Conservation (phyloP, 768 basidiomycete genomes). For the Asterophora lycoperdoides region DNA sequence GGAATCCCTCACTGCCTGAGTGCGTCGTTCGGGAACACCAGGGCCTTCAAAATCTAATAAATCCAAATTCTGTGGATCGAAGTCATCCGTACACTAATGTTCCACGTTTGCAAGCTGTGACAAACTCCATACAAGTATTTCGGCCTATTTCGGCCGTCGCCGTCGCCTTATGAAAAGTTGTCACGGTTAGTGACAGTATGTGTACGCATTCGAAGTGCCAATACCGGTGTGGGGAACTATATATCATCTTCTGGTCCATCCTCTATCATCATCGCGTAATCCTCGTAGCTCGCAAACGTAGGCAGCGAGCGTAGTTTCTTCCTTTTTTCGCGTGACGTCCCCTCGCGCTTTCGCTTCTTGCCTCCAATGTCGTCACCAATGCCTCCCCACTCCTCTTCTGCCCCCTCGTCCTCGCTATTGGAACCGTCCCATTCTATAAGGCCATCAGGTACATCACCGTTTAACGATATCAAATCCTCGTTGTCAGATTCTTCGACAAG, state of each 20-base stretch:
- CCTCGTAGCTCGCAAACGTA: conserved; percentile 85
- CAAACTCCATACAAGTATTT: no score
- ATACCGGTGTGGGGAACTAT: no score
- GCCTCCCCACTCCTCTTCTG: conserved; percentile 55
- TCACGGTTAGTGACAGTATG: no score
- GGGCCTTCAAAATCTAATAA: no score
- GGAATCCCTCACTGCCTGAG: no score
- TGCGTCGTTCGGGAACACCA: no score
- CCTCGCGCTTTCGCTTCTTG: conserved; percentile 45
- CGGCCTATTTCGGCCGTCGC: no score
- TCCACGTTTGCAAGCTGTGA: no score
- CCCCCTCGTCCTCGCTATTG: conserved; percentile 26
- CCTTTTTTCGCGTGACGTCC: conserved; percentile 42
- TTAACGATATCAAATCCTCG: conserved; percentile 61
- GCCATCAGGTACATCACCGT: conserved; percentile 50
- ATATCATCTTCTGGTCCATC: conserved; percentile 68
- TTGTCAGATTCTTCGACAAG: conserved; percentile 66
- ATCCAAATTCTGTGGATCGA: no score
- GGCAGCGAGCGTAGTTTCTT: conserved; percentile 69
- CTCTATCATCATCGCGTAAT: conserved; percentile 82
- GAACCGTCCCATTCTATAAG: conserved; percentile 61
- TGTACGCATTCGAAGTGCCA: no score
- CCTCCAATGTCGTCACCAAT: conserved; percentile 28
- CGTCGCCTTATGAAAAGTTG: no score
- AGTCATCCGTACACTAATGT: no score